Conservation (phyloP, 768 basidiomycete species). For the Lactarius sp. region DNA sequence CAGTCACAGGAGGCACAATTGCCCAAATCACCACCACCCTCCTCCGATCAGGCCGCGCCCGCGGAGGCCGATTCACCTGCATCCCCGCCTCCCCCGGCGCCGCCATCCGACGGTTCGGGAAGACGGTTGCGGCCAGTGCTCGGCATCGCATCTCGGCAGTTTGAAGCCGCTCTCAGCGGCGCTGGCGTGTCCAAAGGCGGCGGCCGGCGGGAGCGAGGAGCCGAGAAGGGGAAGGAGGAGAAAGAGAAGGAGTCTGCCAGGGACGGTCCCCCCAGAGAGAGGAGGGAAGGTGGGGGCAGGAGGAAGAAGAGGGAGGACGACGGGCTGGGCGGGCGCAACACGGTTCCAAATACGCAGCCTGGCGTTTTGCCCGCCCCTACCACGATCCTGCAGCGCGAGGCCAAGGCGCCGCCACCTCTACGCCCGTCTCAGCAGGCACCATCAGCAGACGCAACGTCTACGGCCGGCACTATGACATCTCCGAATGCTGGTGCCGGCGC, state of each 20-base stretch:
- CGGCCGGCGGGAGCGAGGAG: slow-evolving; percentile 17
- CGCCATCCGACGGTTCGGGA: slow-evolving; percentile 36
- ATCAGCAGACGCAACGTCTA: not conserved
- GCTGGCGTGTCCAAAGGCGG: slow-evolving; percentile 48
- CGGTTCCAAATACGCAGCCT: not conserved
- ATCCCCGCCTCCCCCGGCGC: slow-evolving; percentile 14
- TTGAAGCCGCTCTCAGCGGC: slow-evolving; percentile 67
- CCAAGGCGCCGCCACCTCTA: not conserved
- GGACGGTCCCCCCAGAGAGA: slow-evolving; percentile 18
- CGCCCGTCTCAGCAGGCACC: slow-evolving; percentile 4
- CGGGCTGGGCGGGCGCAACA: not conserved
- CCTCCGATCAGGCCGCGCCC: not conserved
- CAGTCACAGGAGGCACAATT: slow-evolving; percentile 10
- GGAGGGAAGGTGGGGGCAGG: slow-evolving; percentile 19
- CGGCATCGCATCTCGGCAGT: slow-evolving; percentile 60
- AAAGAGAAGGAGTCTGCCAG: slow-evolving; percentile 28
- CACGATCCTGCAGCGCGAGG: slow-evolving; percentile 30
- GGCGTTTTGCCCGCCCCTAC: slow-evolving; percentile 24
- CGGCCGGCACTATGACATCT: not conserved
- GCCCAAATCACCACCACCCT: not conserved
- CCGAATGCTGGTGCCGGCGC: not conserved
- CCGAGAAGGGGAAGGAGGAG: slow-evolving; percentile 33
- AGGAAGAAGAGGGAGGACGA: slow-evolving; percentile 11
- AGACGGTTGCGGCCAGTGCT: slow-evolving; percentile 46
- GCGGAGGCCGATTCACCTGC: slow-evolving; percentile 11